Percentiles rank a stretch among this genome's conserved stretches.
Evolutionary conservation across 768 basidiomycete species (phyloP).

Genomic region (Panus rudis): DNA sequence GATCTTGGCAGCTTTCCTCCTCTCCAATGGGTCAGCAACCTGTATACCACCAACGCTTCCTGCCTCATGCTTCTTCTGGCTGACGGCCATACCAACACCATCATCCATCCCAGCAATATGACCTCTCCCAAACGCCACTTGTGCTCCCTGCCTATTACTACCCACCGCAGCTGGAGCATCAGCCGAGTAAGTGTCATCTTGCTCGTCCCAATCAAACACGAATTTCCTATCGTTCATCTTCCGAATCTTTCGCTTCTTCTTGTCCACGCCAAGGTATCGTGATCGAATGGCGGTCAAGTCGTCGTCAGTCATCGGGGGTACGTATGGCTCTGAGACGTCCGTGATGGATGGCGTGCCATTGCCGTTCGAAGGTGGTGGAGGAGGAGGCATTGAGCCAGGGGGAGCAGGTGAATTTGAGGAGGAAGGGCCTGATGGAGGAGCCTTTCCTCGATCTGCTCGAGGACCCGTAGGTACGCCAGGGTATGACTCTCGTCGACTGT

Average conservation of each 20-base stretch:
- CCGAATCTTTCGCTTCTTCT: slow-evolving; percentile 89
- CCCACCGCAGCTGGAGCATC: slow-evolving; percentile 71
- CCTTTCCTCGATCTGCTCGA: slow-evolving; percentile 63
- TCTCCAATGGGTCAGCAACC: slow-evolving; percentile 77
- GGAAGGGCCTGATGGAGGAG: slow-evolving; percentile 19
- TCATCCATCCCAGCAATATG: slow-evolving; percentile 85
- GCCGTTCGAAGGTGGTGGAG: slow-evolving; percentile 27
- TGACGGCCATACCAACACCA: slow-evolving; percentile 39
- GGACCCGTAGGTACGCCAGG: slow-evolving; percentile 76
- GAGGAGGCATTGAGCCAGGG: slow-evolving; percentile 44
- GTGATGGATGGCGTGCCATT: slow-evolving; percentile 18
- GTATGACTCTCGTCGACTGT: slow-evolving; percentile 33
- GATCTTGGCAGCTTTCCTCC: slow-evolving; percentile 70
- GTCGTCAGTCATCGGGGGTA: slow-evolving; percentile 68
- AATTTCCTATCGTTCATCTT: slow-evolving; percentile 96
- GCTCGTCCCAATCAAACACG: slow-evolving; percentile 98
- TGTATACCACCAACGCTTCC: slow-evolving; percentile 33
- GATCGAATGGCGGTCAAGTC: slow-evolving; percentile 83
- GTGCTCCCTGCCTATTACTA: slow-evolving; percentile 69
- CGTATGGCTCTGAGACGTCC: slow-evolving; percentile 34
- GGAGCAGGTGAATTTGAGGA: slow-evolving; percentile 25
- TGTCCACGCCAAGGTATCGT: slow-evolving; percentile 90
- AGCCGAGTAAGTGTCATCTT: slow-evolving; percentile 85
- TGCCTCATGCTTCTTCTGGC: slow-evolving; percentile 26
- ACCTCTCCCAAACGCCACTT: slow-evolving; percentile 85